Evolutionary conservation across 352 stramenopile species (phyloP).

Genomic region (Pythium pyrilobum): DNA sequence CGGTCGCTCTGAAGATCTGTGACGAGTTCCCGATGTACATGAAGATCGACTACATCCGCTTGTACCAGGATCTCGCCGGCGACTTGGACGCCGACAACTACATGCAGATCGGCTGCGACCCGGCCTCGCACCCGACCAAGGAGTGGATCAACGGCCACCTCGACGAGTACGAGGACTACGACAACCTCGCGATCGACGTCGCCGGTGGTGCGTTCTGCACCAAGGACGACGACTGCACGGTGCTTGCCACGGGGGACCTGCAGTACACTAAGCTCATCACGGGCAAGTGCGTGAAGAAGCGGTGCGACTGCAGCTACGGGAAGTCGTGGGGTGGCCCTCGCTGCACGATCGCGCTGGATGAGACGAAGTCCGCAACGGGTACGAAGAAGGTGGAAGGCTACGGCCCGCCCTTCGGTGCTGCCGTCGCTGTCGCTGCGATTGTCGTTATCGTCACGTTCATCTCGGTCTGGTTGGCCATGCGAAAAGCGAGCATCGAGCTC

Average conservation of each 20-base stretch:
- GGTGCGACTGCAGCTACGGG: slow-evolving; percentile 37
- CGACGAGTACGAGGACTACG: slow-evolving; percentile 27
- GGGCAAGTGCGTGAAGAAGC: slow-evolving; percentile 28
- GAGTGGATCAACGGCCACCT: slow-evolving; percentile 38
- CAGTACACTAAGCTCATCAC: slow-evolving; percentile 14
- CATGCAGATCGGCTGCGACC: slow-evolving; percentile 38
- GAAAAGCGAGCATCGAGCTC: background rate
- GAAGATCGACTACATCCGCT: slow-evolving; percentile 33
- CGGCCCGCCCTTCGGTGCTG: slow-evolving; percentile 13
- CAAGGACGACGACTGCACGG: slow-evolving; percentile 28
- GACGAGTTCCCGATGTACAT: slow-evolving; percentile 39
- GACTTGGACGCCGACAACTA: slow-evolving; percentile 13
- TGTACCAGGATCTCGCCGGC: slow-evolving; percentile 24
- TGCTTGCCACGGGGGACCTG: slow-evolving; percentile 15
- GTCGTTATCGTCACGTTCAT: slow-evolving; percentile 11
- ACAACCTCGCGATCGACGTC: slow-evolving; percentile 27
- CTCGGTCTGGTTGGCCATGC: slow-evolving; percentile 10
- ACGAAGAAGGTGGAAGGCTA: slow-evolving; percentile 12
- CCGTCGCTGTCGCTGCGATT: slow-evolving; percentile 7
- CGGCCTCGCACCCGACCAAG: slow-evolving; percentile 28
- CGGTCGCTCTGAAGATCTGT: slow-evolving; percentile 37
- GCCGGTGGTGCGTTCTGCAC: slow-evolving; percentile 21
- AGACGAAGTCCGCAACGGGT: slow-evolving; percentile 6
- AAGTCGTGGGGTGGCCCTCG: slow-evolving; percentile 28
- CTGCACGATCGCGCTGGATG: slow-evolving; percentile 21